A percentile compares a stretch with the other conserved stretches of the same genome.
Conservation (phyloP, 2,329 filamentous ascomycete genomes). For the Apiospora pterosperma region DNA sequence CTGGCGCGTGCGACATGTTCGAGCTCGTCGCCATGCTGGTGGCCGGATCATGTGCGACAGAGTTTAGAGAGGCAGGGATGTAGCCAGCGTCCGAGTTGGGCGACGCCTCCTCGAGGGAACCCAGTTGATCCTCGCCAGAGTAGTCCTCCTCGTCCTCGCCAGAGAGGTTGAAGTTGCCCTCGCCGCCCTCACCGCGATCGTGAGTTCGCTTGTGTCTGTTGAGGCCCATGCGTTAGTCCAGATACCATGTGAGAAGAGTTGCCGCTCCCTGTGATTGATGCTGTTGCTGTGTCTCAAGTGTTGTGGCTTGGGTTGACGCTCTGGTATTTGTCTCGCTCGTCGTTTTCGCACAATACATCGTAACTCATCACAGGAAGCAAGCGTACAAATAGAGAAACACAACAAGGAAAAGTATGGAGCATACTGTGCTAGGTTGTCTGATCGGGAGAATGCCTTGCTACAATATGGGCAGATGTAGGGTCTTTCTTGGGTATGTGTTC, state of each 20-base stretch:
- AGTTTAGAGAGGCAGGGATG: constrained; percentile 48
- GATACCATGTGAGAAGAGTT: not conserved
- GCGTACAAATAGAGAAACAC: constrained; percentile 31
- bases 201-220: constrained; percentile 80
- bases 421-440: constrained; percentile 98
- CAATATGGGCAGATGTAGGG: constrained; percentile 97
- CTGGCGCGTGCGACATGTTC: constrained; percentile 31
- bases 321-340: constrained; percentile 23
- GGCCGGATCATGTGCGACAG: constrained; percentile 32
- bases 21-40: constrained; percentile 16
- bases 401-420: constrained; percentile 38
- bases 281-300: constrained; percentile 28
- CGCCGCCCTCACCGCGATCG: constrained; percentile 60
- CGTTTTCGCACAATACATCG: constrained; percentile 31
- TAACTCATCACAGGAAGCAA: constrained; percentile 39
- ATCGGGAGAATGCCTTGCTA: constrained; percentile 98
- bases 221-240: constrained; percentile 32
- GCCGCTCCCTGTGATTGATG: constrained; percentile 5
- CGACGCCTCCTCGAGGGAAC: constrained; percentile 75
- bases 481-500: constrained; percentile 98
- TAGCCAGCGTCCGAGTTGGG: constrained; percentile 69
- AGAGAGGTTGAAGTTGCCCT: constrained; percentile 58
- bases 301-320: constrained; percentile 28
- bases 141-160: constrained; percentile 85
- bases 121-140: constrained; percentile 79